Evolutionary conservation across 1,284 basidiomycete species (phyloP).

Genomic region (Moesziomyces sp.): DNA sequence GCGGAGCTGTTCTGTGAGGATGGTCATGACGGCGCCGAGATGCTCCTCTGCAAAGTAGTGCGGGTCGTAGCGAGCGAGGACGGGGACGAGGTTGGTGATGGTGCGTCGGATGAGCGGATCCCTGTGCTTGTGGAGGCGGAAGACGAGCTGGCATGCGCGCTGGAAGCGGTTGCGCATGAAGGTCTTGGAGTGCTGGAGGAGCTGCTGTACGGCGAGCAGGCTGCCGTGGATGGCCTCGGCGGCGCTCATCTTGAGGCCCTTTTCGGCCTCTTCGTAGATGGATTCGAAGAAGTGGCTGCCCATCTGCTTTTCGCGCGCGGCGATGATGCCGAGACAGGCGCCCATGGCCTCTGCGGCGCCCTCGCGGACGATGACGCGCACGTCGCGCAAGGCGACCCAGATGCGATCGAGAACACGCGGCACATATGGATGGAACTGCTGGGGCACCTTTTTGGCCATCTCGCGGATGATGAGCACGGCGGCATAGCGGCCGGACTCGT

Average conservation of each 20-base stretch:
- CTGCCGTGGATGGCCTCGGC: slow-evolving; percentile 92
- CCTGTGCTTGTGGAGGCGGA: slow-evolving; percentile 88
- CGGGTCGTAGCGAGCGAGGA: slow-evolving; percentile 65
- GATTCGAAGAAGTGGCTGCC: slow-evolving; percentile 63
- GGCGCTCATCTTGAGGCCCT: slow-evolving; percentile 81
- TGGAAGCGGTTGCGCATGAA: slow-evolving; percentile 93
- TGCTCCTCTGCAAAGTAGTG: slow-evolving; percentile 64
- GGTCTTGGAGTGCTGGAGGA: slow-evolving; percentile 91
- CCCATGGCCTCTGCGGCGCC: slow-evolving; percentile 66
- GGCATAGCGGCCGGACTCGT: slow-evolving; percentile 68
- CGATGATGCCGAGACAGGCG: slow-evolving; percentile 66
- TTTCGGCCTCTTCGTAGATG: slow-evolving; percentile 82
- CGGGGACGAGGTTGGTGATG: slow-evolving; percentile 61
- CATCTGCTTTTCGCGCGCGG: slow-evolving; percentile 65
- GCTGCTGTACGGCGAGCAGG: slow-evolving; percentile 88
- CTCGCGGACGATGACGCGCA: slow-evolving; percentile 61
- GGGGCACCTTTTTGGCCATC: slow-evolving; percentile 64
- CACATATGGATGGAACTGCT: slow-evolving; percentile 66
- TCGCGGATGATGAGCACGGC: slow-evolving; percentile 68
- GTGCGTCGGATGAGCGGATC: slow-evolving; percentile 85
- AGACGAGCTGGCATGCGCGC: slow-evolving; percentile 88
- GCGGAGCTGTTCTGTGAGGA: slow-evolving; percentile 56
- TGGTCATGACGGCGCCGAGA: slow-evolving; percentile 60
- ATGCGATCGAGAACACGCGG: slow-evolving; percentile 63
- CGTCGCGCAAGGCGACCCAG: slow-evolving; percentile 65